Conservation (phyloP, 2,329 filamentous ascomycete species). For the Fusarium devonianum region DNA sequence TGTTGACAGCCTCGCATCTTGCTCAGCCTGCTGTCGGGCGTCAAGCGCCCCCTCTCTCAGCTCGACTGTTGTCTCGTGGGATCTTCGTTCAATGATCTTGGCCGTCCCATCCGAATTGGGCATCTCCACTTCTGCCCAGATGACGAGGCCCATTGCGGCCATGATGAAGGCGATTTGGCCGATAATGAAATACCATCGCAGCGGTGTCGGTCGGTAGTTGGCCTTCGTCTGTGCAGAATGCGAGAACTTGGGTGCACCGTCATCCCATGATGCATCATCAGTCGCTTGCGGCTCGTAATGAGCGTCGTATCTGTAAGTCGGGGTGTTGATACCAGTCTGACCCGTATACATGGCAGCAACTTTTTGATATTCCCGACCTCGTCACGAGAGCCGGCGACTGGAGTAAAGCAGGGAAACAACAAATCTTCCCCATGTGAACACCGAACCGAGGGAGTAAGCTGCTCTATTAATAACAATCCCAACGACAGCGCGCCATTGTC, state of each 20-base stretch:
- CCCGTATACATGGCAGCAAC: constrained; percentile 30
- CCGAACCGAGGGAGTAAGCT: neutral
- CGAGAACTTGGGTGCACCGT: constrained; percentile 17
- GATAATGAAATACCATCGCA: constrained; percentile 39
- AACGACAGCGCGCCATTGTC: neutral
- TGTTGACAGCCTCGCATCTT: constrained; percentile 17
- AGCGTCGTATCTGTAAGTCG: constrained; percentile 22
- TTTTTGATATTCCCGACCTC: constrained; percentile 5
- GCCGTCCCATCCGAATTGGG: constrained; percentile 36
- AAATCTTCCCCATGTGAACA: neutral
- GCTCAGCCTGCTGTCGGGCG: constrained; percentile 1
- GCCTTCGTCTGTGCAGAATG: constrained; percentile 18
- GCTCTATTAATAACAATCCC: neutral
- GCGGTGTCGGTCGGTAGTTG: constrained; percentile 37
- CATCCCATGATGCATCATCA: constrained; percentile 35
- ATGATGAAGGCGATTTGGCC: constrained; percentile 28
- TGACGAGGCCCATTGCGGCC: constrained; percentile 32
- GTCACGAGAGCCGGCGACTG: constrained; percentile 10
- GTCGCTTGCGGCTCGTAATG: constrained; percentile 38
- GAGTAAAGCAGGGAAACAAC: neutral
- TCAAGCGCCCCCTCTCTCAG: constrained; percentile 2
- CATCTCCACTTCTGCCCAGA: constrained; percentile 37
- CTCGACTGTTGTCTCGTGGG: neutral
- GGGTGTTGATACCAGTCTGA: constrained; percentile 24
- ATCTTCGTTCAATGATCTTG: constrained; percentile 29